Percentiles rank a stretch among this genome's conserved stretches.
Evolutionary conservation across 495 filamentous ascomycete genomes (phyloP).

Genomic region (Aspergillus sparsus): DNA sequence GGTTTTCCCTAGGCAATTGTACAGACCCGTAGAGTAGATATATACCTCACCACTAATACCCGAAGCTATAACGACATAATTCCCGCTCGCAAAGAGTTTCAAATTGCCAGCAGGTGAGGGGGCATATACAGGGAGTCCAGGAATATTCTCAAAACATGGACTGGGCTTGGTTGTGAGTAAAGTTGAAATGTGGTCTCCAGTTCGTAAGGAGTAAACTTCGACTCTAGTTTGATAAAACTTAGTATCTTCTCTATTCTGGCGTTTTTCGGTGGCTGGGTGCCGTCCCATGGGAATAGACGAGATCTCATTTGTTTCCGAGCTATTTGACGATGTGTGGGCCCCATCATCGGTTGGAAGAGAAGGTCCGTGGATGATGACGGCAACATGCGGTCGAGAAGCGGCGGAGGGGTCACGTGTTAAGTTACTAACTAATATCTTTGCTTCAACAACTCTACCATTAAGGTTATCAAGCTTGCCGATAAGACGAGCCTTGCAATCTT

Average conservation of each 20-base stretch:
- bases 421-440: constrained; percentile 72
- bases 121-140: constrained; percentile 44
- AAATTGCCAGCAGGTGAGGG: constrained; percentile 71
- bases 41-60: constrained; percentile 83
- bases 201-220: constrained; percentile 78
- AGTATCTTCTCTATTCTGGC: constrained; percentile 38
- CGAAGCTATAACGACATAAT: constrained; percentile 70
- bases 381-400: constrained; percentile 63
- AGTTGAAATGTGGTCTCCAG: constrained; percentile 64
- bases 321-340: constrained; percentile 36
- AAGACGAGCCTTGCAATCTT: constrained; percentile 63
- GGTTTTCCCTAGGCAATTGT: constrained; percentile 77
- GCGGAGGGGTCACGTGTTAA: constrained; percentile 42
- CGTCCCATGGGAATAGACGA: constrained; percentile 29
- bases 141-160: constrained; percentile 44
- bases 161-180: constrained; percentile 61
- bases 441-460: constrained; percentile 75
- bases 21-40: constrained; percentile 68
- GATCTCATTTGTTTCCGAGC: constrained; percentile 42
- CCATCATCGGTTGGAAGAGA: constrained; percentile 45
- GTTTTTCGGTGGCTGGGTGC: constrained; percentile 30
- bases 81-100: constrained; percentile 65
- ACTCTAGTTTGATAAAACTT: constrained; percentile 78
- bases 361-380: constrained; percentile 74
- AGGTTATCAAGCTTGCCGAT: constrained; percentile 71